Evolutionary conservation across 2,329 filamentous ascomycete species (phyloP).

Genomic region (Xylaria sp.): DNA sequence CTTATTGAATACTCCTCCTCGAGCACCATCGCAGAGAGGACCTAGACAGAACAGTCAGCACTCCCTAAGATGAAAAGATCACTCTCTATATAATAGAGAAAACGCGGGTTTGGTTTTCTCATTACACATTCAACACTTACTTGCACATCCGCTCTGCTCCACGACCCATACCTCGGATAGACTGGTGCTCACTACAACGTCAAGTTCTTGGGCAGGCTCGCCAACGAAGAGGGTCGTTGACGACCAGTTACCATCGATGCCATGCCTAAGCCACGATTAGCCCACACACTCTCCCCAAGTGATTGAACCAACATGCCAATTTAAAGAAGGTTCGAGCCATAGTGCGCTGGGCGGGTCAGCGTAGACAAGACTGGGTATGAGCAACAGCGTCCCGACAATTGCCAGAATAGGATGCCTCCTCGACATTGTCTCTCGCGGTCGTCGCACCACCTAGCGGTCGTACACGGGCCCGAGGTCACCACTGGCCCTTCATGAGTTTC

Average conservation of each 20-base stretch:
- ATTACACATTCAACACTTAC: conserved; percentile 52
- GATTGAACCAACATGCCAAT: conserved; percentile 47
- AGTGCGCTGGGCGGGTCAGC: conserved; percentile 44
- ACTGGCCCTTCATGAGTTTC: conserved; percentile 47
- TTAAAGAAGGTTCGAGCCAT: conserved; percentile 50
- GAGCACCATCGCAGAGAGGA: conserved; percentile 63
- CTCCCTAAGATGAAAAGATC: not conserved
- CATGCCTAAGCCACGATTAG: conserved; percentile 49
- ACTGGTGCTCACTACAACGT: conserved; percentile 72
- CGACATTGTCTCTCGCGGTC: conserved; percentile 48
- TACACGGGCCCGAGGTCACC: conserved; percentile 49
- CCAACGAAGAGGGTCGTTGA: conserved; percentile 68
- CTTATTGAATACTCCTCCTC: conserved; percentile 69
- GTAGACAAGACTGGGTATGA: conserved; percentile 43
- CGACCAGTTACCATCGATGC: conserved; percentile 75
- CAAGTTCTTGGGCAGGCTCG: conserved; percentile 61
- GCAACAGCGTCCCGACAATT: conserved; percentile 44
- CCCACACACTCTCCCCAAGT: conserved; percentile 12
- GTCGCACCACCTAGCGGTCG: conserved; percentile 45
- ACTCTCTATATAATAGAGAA: not conserved
- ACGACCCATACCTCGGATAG: conserved; percentile 79
- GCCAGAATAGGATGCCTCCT: conserved; percentile 41
- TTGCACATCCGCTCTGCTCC: conserved; percentile 66
- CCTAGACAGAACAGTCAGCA: conserved; percentile 49
- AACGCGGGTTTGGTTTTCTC: not conserved